Base-by-base conservation (phyloP, 2,329 filamentous ascomycete species). In the Curvularia verruculosa region DNA sequence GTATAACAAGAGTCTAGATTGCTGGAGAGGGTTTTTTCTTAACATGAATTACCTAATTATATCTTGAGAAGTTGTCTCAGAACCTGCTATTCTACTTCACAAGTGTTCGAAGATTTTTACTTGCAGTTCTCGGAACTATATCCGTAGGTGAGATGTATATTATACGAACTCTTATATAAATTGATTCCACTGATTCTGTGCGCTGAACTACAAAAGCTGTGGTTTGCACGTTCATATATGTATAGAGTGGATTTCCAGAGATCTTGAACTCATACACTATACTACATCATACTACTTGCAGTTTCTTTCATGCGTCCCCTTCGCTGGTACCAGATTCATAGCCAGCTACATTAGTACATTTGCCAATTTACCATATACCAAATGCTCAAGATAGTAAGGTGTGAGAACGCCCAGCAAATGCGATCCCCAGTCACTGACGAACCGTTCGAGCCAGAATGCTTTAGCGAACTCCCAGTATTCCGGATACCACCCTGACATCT, bases 381-480 rank as follows among this genome's bases (percentile, higher is more conserved):
- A 45, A 29, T 63, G 52, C 54, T 64, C 63, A 54, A 53, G 59
- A 51, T 61, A 60, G 52, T 58, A 60, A 37, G 63, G 60, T n/a
- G 53, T 60, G 24, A 65, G 55, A 49, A 65, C 34, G 9, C 51
- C 58, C 19, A 65, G 60, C 53, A 60, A 36, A 48, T 57, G 45
- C 3, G 55, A 45, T 26, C 23, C 51, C 62, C 57, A 63, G 18
- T 63, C 57, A 53, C 36, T 51, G 23, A 23, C 26, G 18, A 66
- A 62, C 12, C n/a, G 3, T 46, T 64, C 59, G 26, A 78, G 43
- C 52, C 54, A 54, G 29, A 64, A 51, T 64, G 76, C 48, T 58
- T 67, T 65, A 15, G 45, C 56, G n/a, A 62, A 67, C 43, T 69
- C 63, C 63, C 63, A 69, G 40, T 68, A 60, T 18, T 66, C 65